Percentiles rank a stretch among this genome's conserved stretches.
Evolutionary conservation across 2,329 filamentous ascomycete genomes (phyloP).

Genomic region (Venturiaceae sp.): DNA sequence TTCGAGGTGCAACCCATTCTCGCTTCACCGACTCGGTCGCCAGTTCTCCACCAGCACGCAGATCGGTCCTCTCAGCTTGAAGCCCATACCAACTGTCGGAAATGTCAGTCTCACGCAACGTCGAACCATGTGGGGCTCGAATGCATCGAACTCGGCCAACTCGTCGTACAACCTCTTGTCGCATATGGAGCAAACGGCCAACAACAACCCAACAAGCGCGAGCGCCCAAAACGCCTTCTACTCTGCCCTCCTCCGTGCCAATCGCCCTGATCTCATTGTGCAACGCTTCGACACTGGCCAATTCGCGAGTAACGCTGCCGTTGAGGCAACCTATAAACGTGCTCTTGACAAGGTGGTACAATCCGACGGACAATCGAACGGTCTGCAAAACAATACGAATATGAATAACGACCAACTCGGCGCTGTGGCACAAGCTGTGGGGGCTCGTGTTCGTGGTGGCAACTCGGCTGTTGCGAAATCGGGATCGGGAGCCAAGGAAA

Average conservation of each 20-base stretch:
- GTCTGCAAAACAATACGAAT: conserved; percentile 22
- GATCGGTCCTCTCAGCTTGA: conserved; percentile 21
- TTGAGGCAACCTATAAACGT: conserved; percentile 70
- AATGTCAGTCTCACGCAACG: conserved; percentile 21
- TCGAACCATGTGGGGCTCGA: conserved; percentile 31
- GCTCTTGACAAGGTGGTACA: conserved; percentile 51
- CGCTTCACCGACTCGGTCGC: conserved; percentile 15
- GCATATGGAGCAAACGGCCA: conserved; percentile 81
- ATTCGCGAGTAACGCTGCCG: conserved; percentile 70
- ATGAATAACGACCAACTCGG: conserved; percentile 57
- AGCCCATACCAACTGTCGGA: conserved; percentile 14
- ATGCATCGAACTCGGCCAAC: conserved; percentile 10
- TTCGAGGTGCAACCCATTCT: conserved; percentile 22
- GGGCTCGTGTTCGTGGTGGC: conserved; percentile 58
- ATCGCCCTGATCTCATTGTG: conserved; percentile 87
- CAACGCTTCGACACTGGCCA: conserved; percentile 81
- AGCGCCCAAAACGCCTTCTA: conserved; percentile 92
- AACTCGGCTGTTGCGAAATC: conserved; percentile 48
- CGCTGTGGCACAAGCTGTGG: conserved; percentile 72
- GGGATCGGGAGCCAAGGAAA: conserved; percentile 64
- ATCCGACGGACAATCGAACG: conserved; percentile 14
- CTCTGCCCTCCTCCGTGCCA: conserved; percentile 77
- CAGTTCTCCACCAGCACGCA: conserved; percentile 26
- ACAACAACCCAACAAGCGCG: conserved; percentile 80
- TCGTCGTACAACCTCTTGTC: conserved; percentile 57